phyloP scores from a whole-genome alignment of 441 rosid species.

The Syzygium syzygioides region DNA sequence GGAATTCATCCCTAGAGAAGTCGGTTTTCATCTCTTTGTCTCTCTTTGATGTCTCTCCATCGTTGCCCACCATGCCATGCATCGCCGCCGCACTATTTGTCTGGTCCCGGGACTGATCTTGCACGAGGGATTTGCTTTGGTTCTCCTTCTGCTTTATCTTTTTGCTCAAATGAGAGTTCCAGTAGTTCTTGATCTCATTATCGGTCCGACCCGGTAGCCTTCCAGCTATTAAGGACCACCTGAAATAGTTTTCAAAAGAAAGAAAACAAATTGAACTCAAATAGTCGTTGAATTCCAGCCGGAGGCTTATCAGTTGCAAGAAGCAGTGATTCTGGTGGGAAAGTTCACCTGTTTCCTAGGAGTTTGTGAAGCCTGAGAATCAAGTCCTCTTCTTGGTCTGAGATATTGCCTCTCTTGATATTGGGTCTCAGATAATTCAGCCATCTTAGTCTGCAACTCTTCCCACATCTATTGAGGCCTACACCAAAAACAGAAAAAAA shows the following conservation, averaged over 20 bases:
- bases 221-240: slow-evolving; percentile 47
- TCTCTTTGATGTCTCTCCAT: neutral
- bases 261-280: neutral
- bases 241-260: neutral
- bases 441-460: slow-evolving; percentile 49
- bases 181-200: slow-evolving; percentile 38
- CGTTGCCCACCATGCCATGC: neutral
- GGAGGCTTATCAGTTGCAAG: neutral
- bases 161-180: slow-evolving; percentile 41
- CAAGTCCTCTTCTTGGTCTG: slow-evolving; percentile 49
- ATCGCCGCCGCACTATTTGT: neutral
- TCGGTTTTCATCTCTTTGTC: neutral
- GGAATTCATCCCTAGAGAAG: neutral
- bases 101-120: neutral
- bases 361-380: slow-evolving; percentile 46
- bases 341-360: slow-evolving; percentile 39
- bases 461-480: slow-evolving; percentile 40
- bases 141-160: slow-evolving; percentile 21
- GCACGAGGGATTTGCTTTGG: neutral
- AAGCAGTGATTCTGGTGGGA: neutral
- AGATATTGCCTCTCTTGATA: slow-evolving; percentile 41
- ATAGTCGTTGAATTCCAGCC: neutral
- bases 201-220: slow-evolving; percentile 38
- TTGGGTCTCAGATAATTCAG: slow-evolving; percentile 46
- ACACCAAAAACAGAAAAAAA: neutral